Percentiles rank a stretch among this genome's conserved stretches.
phyloP scores from a whole-genome alignment of 2,329 filamentous ascomycete genomes.

The Metarhizium guizhouense region DNA sequence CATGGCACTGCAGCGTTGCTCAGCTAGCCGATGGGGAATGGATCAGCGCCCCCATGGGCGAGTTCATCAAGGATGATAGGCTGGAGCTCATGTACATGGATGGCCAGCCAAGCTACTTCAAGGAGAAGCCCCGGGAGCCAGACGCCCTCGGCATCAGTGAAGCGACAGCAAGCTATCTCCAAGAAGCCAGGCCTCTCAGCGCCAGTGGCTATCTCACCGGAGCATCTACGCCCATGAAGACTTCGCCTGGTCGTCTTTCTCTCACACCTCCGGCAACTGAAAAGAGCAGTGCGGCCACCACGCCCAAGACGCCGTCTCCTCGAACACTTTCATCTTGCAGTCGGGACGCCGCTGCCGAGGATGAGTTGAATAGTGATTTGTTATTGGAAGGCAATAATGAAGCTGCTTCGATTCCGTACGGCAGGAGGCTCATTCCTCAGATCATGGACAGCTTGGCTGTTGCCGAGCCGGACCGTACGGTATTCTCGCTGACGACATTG shows the following conservation, averaged over 20 bases:
- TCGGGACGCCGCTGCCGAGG: neutral
- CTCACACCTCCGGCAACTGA: neutral
- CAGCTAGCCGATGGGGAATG: slow-evolving; percentile 11
- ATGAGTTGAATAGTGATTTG: neutral
- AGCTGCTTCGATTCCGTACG: slow-evolving; percentile 5
- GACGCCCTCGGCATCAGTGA: neutral
- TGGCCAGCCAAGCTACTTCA: slow-evolving; percentile 12
- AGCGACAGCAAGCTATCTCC: neutral
- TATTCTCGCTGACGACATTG: slow-evolving; percentile 15
- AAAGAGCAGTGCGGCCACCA: neutral
- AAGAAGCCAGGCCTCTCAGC: slow-evolving; percentile 3
- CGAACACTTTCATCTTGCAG: neutral
- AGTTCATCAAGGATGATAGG: slow-evolving; percentile 13
- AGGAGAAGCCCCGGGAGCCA: neutral
- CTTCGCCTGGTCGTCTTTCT: neutral
- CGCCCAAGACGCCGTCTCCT: neutral
- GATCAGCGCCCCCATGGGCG: slow-evolving; percentile 14
- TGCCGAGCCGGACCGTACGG: slow-evolving; percentile 14
- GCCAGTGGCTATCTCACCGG: slow-evolving; percentile 1
- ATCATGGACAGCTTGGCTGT: slow-evolving; percentile 19
- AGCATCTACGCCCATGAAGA: neutral
- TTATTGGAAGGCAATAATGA: neutral
- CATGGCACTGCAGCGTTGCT: slow-evolving; percentile 22
- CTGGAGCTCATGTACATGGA: slow-evolving; percentile 15
- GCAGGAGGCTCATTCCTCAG: slow-evolving; percentile 17